Evolutionary conservation across 192 early-diverging fungal genomes (phyloP).

Genomic region (Linnemannia zychae): DNA sequence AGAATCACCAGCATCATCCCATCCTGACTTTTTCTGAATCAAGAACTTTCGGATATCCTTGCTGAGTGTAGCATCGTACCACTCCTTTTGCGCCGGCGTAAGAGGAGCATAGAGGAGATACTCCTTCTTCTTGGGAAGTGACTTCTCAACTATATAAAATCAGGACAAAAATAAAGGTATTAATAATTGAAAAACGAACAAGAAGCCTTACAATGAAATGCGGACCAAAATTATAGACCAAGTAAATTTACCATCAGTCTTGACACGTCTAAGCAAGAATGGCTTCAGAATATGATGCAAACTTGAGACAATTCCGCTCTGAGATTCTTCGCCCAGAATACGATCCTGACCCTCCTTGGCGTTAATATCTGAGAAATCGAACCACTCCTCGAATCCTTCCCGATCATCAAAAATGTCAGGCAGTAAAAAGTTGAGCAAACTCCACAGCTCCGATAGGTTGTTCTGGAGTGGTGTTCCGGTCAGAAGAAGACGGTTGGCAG

Average conservation of each 20-base stretch:
- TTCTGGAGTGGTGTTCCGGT: slow-evolving; percentile 97
- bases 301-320: slow-evolving; percentile 78
- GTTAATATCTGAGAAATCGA: slow-evolving; percentile 83
- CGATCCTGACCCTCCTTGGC: slow-evolving; percentile 72
- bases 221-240: background rate
- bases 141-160: slow-evolving; percentile 78
- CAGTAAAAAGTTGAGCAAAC: slow-evolving; percentile 93
- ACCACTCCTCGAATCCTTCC: slow-evolving; percentile 90
- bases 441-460: slow-evolving; percentile 95
- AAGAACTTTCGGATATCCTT: slow-evolving; percentile 75
- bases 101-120: slow-evolving; percentile 86
- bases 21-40: slow-evolving; percentile 58
- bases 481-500: slow-evolving; percentile 89
- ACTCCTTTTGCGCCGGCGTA: slow-evolving; percentile 76
- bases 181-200: background rate
- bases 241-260: slow-evolving; percentile 78
- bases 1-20: slow-evolving; percentile 8
- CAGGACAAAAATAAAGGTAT: background rate
- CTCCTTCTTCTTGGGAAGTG: slow-evolving; percentile 93
- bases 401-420: slow-evolving; percentile 96
- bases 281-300: slow-evolving; percentile 92
- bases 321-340: slow-evolving; percentile 76
- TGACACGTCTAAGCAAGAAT: slow-evolving; percentile 93
- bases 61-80: slow-evolving; percentile 77
- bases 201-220: background rate